These are phyloP conservation scores for Pseudozyma sp. DNA, from an alignment of 1,284 basidiomycete genomes.

Conservation along the genomic window DNA sequence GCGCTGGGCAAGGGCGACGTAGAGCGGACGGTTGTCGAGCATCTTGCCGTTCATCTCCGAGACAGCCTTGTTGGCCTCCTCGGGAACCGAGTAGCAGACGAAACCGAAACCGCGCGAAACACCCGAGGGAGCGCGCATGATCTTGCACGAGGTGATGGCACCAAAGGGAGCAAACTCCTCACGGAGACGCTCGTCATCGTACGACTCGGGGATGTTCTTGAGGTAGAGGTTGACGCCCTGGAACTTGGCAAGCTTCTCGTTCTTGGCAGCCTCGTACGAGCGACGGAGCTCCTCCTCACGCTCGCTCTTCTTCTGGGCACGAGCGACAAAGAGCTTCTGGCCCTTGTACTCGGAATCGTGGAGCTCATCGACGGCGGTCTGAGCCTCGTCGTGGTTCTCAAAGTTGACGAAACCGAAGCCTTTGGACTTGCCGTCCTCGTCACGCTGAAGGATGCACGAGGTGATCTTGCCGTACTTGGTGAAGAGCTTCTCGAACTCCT, in stretches of 20 bases:
- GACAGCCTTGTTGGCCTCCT: slow-evolving; percentile 99
- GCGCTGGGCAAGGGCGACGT: slow-evolving; percentile 97
- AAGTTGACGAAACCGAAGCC: slow-evolving; percentile 99
- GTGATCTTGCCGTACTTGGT: slow-evolving; percentile 84
- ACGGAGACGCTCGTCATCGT: slow-evolving; percentile 69
- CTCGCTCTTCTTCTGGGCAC: slow-evolving; percentile 98
- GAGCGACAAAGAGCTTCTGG: slow-evolving; percentile 92
- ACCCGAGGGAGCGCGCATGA: slow-evolving; percentile 88
- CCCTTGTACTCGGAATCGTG: slow-evolving; percentile 89
- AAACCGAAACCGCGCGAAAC: slow-evolving; percentile 97
- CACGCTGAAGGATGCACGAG: slow-evolving; percentile 81
- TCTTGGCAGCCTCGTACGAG: slow-evolving; percentile 91
- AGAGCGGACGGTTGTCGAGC: slow-evolving; percentile 97
- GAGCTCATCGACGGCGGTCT: slow-evolving; percentile 87
- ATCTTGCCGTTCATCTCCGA: slow-evolving; percentile 99
- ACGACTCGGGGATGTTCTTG: slow-evolving; percentile 80
- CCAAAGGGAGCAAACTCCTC: slow-evolving; percentile 93
- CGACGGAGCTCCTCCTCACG: slow-evolving; percentile 95
- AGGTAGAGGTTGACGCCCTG: slow-evolving; percentile 99
- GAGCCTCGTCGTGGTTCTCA: slow-evolving; percentile 90
- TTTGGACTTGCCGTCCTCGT: slow-evolving; percentile 85
- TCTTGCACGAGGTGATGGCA: slow-evolving; percentile 96
- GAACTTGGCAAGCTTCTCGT: slow-evolving; percentile 98
- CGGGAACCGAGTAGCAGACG: slow-evolving; percentile 97
- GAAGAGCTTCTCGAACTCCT: slow-evolving; percentile 89